phyloP scores from a whole-genome alignment of 108 stramenopile species.

The Stephanodiscus triporus region DNA sequence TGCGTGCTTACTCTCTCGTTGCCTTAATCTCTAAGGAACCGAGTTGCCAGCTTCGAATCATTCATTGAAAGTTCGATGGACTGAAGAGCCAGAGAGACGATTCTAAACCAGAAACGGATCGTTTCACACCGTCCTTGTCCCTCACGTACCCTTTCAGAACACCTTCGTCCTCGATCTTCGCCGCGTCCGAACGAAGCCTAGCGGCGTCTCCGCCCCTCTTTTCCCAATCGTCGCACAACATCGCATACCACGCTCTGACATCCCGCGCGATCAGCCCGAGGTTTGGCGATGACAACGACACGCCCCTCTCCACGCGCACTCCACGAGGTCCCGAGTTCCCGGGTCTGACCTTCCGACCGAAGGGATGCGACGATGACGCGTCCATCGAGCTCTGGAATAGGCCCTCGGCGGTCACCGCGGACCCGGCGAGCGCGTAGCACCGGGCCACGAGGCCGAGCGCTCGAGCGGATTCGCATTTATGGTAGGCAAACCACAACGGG shows the following conservation, averaged over 20 bases:
- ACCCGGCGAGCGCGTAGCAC: slow-evolving; percentile 73
- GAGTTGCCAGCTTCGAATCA: no score
- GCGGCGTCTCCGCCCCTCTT: slow-evolving; percentile 74
- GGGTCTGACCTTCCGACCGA: slow-evolving; percentile 29
- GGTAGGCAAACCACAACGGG: slow-evolving; percentile 31
- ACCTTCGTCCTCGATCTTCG: slow-evolving; percentile 51
- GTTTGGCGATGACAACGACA: slow-evolving; percentile 48
- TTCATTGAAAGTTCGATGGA: slow-evolving; percentile 33
- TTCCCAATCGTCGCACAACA: slow-evolving; percentile 76
- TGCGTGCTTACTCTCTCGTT: no score
- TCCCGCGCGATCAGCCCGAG: slow-evolving; percentile 57
- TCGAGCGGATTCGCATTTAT: slow-evolving; percentile 52
- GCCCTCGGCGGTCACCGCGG: slow-evolving; percentile 85
- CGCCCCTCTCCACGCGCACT: slow-evolving; percentile 24
- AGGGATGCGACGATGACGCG: slow-evolving; percentile 47
- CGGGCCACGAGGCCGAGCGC: slow-evolving; percentile 64
- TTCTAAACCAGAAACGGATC: slow-evolving; percentile 23
- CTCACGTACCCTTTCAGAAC: slow-evolving; percentile 46
- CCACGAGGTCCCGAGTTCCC: background rate
- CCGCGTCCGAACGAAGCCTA: slow-evolving; percentile 47
- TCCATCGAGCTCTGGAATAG: slow-evolving; percentile 79
- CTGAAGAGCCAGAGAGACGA: slow-evolving; percentile 45
- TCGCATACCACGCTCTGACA: slow-evolving; percentile 58
- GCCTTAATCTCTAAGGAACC: no score
- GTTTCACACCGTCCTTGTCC: slow-evolving; percentile 3